Base-by-base conservation (phyloP, 2,329 filamentous ascomycete species). In the Fonsecaea nubica region DNA sequence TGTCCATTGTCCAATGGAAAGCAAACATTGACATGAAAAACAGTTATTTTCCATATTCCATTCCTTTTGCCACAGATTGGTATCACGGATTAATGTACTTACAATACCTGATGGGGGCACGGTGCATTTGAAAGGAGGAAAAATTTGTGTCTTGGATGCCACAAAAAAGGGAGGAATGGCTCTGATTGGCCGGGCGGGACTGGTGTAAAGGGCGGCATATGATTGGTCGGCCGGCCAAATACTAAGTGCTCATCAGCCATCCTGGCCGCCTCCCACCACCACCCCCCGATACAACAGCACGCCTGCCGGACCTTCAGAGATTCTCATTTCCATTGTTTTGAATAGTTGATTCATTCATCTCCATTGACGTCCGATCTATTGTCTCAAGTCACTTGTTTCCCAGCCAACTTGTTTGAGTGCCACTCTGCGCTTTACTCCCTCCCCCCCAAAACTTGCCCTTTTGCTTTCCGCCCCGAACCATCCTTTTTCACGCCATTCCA, bases 381-480 rank as follows among this genome's bases (percentile, higher is more conserved):
- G 45, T 50, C 8, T 50, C 25, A 21, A 25, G 45, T 50, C 45
- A 50, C 45, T 36, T 32, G 15, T 25, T 36, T 59, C 25, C 18
- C 25, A 40, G 35, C 38, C 57, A n/a, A 15, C 18, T 13, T 40
- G 12, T 48, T 32, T 35, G 35, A 48, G 21, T 54, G 18, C 4
- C 35, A 4, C 53, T 8, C 57, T 52, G 40, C 36, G 2, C 35
- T 64, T 52, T 30, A 48, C 30, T 64, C 18, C 30, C 42, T 15
- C 12, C 18, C 30, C 42, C 25, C 12, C 32, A 56, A 48, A 35
- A 59, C 25, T 25, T 13, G 12, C 36, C 57, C 36, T 45, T 60
- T 64, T 58, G 45, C 42, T 38, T 36, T 35, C 50, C 21, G 61
- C 61, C 42, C 40, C 33, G 53, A 35, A 58, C 61, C 12, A 63